phyloP scores from a whole-genome alignment of 2,329 filamentous ascomycete genomes.

The Aciculosporium take region DNA sequence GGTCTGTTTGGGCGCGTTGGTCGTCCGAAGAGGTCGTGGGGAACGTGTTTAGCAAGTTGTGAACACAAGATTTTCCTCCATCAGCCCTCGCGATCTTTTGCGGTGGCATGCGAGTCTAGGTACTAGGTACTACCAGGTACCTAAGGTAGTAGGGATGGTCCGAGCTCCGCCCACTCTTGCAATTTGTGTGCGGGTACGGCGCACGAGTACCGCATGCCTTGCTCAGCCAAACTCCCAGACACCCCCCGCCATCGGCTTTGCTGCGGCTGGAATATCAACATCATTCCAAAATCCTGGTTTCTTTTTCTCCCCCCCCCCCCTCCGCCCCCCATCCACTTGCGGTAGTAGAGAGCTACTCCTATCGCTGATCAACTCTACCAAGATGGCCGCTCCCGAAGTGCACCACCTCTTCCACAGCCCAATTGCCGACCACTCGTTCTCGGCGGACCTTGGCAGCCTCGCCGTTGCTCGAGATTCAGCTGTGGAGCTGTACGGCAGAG shows the following conservation, averaged over 20 bases:
- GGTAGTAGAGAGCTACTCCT: conserved; percentile 89
- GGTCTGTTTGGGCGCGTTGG: not conserved
- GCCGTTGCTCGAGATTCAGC: conserved; percentile 83
- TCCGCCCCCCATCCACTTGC: conserved; percentile 20
- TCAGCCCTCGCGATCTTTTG: conserved; percentile 3
- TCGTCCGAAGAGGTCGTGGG: not conserved
- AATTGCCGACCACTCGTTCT: conserved; percentile 97
- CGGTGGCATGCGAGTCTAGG: not conserved
- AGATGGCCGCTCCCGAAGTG: conserved; percentile 76
- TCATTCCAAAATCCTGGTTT: not conserved
- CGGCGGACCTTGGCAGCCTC: conserved; percentile 72
- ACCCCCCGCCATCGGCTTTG: conserved; percentile 6
- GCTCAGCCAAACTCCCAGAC: no score
- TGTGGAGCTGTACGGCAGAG: conserved; percentile 72
- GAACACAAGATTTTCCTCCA: conserved; percentile 2
- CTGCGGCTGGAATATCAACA: not conserved
- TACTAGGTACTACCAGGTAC: no score
- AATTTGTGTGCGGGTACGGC: not conserved
- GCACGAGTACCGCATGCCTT: no score
- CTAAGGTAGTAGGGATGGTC: no score
- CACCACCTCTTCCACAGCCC: conserved; percentile 95
- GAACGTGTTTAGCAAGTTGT: not conserved
- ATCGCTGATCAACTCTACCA: conserved; percentile 23
- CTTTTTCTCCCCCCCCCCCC: no score
- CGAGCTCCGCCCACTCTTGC: conserved; percentile 1